Conservation (phyloP, 2,329 filamentous ascomycete species). For the Madurella mycetomatis region DNA sequence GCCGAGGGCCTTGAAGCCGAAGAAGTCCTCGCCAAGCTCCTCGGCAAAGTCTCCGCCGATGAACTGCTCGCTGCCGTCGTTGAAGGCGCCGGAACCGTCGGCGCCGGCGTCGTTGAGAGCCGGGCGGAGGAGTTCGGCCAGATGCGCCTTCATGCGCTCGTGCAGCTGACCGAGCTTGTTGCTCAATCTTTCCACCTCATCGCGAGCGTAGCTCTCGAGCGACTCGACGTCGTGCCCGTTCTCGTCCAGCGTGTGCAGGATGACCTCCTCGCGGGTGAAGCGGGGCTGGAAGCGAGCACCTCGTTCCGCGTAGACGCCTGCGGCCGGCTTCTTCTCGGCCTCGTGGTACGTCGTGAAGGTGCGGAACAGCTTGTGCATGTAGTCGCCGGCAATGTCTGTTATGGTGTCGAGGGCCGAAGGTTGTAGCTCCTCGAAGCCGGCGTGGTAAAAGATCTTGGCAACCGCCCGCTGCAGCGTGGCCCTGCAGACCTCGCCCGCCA, state of each 20-base stretch:
- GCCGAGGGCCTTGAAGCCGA: constrained; percentile 93
- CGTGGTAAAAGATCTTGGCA: constrained; percentile 91
- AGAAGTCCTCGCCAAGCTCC: constrained; percentile 97
- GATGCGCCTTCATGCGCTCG: constrained; percentile 88
- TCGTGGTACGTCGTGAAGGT: constrained; percentile 82
- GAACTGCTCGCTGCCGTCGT: constrained; percentile 95
- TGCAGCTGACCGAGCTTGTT: constrained; percentile 78
- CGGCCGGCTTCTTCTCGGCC: constrained; percentile 66
- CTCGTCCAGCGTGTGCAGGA: constrained; percentile 80
- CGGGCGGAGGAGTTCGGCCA: constrained; percentile 88
- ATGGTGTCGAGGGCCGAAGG: constrained; percentile 87
- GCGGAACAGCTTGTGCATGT: constrained; percentile 76
- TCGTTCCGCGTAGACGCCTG: constrained; percentile 36
- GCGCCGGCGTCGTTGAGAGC: constrained; percentile 74
- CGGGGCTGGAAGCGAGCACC: constrained; percentile 53
- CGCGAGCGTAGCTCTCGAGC: constrained; percentile 82
- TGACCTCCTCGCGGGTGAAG: constrained; percentile 78
- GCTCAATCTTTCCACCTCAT: constrained; percentile 84
- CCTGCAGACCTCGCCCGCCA: constrained; percentile 76
- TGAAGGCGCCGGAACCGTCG: constrained; percentile 87
- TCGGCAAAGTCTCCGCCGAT: constrained; percentile 95
- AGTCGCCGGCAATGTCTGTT: constrained; percentile 84
- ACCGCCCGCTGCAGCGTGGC: constrained; percentile 85
- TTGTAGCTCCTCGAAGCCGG: constrained; percentile 95
- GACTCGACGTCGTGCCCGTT: constrained; percentile 77